A percentile compares a stretch with the other conserved stretches of the same genome.
These are phyloP conservation scores for Scenedesmus sp. DNA, from an alignment of 163 green algal genomes.

Conservation along the genomic window DNA sequence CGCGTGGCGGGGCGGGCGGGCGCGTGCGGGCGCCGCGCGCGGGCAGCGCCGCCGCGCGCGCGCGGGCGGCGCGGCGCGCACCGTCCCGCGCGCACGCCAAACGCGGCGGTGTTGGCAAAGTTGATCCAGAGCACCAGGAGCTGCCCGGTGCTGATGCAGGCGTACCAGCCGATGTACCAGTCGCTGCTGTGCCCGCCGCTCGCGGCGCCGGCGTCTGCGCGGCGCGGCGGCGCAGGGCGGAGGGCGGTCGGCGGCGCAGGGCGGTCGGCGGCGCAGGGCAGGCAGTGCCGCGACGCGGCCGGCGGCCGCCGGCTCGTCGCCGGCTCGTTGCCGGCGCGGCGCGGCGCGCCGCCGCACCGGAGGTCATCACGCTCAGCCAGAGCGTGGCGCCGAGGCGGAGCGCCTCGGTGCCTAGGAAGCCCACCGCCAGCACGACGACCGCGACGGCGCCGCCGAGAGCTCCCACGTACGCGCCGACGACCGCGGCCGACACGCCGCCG, in stretches of 20 bases:
- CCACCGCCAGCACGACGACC: conserved; percentile 51
- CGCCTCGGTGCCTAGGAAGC: conserved; percentile 60
- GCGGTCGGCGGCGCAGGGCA: no score
- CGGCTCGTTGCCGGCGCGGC: no score
- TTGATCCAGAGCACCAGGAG: conserved; percentile 47
- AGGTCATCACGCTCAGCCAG: conserved; percentile 68
- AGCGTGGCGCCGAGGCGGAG: conserved; percentile 61
- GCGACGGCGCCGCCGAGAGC: conserved; percentile 56
- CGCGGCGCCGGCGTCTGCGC: no score
- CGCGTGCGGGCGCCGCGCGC: no score
- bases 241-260: no score
- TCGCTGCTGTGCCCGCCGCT: conserved; percentile 28
- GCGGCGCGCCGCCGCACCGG: no score
- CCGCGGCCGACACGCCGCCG: conserved; percentile 26
- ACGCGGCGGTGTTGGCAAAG: conserved; percentile 22
- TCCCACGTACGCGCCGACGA: conserved; percentile 22
- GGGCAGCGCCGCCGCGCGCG: no score
- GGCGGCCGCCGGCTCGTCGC: no score
- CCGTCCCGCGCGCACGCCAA: conserved; percentile 28
- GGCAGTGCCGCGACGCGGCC: neutral
- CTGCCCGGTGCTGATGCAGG: conserved; percentile 59
- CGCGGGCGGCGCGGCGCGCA: neutral
- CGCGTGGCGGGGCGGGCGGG: neutral
- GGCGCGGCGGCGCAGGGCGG: no score
- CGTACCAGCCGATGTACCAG: conserved; percentile 67